A percentile compares a stretch with the other conserved stretches of the same genome.
These are phyloP conservation scores for Quercus aquifolioides DNA, from an alignment of 306 rosid species.

Conservation along the genomic window DNA sequence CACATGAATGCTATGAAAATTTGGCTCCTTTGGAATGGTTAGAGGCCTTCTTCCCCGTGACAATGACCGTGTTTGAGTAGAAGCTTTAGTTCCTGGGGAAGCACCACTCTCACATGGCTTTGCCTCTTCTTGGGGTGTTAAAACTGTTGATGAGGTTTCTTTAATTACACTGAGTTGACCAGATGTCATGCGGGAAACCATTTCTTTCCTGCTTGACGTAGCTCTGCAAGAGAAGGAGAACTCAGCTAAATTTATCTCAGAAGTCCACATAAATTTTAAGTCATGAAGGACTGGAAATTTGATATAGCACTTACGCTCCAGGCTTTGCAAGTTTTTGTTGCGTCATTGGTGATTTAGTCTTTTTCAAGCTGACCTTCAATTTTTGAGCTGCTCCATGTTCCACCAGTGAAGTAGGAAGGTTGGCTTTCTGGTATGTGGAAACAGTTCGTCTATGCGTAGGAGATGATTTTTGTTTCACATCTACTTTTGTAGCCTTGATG, in stretches of 20 bases:
- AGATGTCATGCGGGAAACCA: conserved; percentile 24
- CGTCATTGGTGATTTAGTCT: conserved; percentile 27
- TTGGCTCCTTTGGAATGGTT: conserved; percentile 70
- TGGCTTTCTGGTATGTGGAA: conserved; percentile 25
- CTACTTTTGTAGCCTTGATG: conserved; percentile 12
- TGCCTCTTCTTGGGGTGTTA: conserved; percentile 35
- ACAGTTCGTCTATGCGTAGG: conserved; percentile 17
- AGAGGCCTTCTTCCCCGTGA: conserved; percentile 43
- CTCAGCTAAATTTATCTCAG: neutral
- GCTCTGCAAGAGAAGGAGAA: conserved; percentile 39
- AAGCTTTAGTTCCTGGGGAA: conserved; percentile 24
- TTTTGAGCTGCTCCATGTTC: conserved; percentile 7
- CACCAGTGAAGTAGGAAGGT: neutral
- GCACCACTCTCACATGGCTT: conserved; percentile 28
- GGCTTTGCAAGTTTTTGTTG: conserved; percentile 25
- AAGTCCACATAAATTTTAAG: neutral
- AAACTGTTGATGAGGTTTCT: conserved; percentile 37
- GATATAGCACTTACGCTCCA: conserved; percentile 40
- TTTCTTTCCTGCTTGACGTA: conserved; percentile 45
- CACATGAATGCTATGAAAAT: conserved; percentile 58
- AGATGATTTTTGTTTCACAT: conserved; percentile 31
- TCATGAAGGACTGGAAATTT: neutral
- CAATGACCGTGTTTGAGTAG: conserved; percentile 9
- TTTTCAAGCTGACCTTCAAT: conserved; percentile 24
- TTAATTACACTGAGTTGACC: conserved; percentile 36